Percentiles rank a stretch among this genome's conserved stretches.
Evolutionary conservation across 169 alveolate species (phyloP).

Genomic region (Cryptosporidium canis): DNA sequence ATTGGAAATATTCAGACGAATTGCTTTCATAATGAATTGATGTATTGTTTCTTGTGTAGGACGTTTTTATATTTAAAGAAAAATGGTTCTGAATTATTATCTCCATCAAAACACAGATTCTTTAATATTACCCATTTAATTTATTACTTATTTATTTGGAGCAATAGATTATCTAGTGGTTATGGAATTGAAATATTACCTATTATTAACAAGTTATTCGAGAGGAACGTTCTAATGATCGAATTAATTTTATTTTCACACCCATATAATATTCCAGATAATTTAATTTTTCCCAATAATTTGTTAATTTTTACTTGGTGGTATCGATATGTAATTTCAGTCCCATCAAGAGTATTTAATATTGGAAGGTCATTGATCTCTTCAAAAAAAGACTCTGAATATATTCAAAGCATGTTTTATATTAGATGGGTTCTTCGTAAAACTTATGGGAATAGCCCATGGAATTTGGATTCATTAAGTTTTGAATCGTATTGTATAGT

Average conservation of each 20-base stretch:
- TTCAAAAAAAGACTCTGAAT: background rate
- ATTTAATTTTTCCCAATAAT: background rate
- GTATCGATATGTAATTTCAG: conserved; percentile 4
- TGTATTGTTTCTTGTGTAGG: conserved; percentile 9
- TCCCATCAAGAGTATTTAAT: conserved; percentile 25
- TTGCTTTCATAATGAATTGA: conserved; percentile 6
- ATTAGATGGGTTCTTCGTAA: background rate
- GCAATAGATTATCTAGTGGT: conserved; percentile 9
- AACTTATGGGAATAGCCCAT: conserved; percentile 21
- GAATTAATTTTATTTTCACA: conserved; percentile 32
- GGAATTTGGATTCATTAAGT: conserved; percentile 19
- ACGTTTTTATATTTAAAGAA: background rate
- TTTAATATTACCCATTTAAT: background rate
- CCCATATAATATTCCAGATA: conserved; percentile 15
- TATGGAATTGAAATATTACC: background rate
- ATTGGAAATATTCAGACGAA: conserved; percentile 21
- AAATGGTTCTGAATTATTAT: background rate
- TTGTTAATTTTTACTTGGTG: conserved; percentile 26
- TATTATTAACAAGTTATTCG: background rate
- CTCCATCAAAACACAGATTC: background rate
- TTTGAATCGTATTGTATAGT: conserved; percentile 13
- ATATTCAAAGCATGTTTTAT: background rate
- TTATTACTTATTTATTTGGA: conserved; percentile 51
- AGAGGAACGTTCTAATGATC: background rate
- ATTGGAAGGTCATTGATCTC: conserved; percentile 1